phyloP scores from a whole-genome alignment of 2,329 filamentous ascomycete species.

The Stemphylium beticola region DNA sequence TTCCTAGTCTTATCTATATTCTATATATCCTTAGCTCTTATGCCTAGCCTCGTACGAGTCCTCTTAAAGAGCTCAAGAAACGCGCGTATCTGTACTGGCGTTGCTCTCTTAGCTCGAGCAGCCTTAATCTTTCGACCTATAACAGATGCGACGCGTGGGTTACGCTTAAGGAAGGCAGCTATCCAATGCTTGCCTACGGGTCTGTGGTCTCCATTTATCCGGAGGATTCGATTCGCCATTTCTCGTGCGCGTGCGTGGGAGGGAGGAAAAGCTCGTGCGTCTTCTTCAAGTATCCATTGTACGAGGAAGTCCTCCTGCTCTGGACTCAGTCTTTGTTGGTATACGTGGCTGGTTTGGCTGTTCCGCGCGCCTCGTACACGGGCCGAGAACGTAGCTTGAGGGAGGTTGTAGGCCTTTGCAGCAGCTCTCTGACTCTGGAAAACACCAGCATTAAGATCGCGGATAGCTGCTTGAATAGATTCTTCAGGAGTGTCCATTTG shows the following conservation, averaged over 20 bases:
- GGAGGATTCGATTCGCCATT: slow-evolving; percentile 18
- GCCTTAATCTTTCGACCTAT: slow-evolving; percentile 8
- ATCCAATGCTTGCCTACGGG: not conserved
- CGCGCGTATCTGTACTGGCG: no score
- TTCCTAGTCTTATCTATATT: slow-evolving; percentile 1
- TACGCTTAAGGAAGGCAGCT: not conserved
- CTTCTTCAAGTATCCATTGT: no score
- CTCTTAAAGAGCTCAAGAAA: slow-evolving; percentile 15
- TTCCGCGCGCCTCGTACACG: no score
- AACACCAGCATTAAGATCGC: no score
- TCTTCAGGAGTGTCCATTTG: no score
- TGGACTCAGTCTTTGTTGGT: no score
- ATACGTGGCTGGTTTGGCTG: no score
- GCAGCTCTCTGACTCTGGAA: no score
- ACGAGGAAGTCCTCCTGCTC: no score
- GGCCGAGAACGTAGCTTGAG: no score
- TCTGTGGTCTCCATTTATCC: not conserved
- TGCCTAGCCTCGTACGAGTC: slow-evolving; percentile 1
- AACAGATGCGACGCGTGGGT: not conserved
- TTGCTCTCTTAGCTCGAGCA: slow-evolving; percentile 4
- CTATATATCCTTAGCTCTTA: not conserved
- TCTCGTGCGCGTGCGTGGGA: slow-evolving; percentile 12
- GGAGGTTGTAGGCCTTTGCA: no score
- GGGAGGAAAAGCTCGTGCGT: slow-evolving; percentile 15
- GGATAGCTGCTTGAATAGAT: no score